Evolutionary conservation across 345 rosid genomes (phyloP), one percentile per base, ranked within the genome.

Genomic region (Eutrema heterophyllum): DNA sequence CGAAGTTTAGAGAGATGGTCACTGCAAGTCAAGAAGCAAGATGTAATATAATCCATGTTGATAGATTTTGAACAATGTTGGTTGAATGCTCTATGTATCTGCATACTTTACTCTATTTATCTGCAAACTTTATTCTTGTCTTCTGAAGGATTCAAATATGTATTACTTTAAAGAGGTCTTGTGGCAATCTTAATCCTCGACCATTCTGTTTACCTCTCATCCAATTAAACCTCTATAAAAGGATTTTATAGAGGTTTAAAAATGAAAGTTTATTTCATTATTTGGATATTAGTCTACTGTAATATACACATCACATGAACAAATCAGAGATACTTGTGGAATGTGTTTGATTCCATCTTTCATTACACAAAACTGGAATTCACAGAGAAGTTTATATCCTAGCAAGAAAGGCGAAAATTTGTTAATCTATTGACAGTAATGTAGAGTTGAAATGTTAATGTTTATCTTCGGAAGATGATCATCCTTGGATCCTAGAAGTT

Each of bases 401-500:
- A 32, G 12, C 14, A 12, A 50, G 48, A 35, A 66, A 38, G 36
- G 50, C 21, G 13, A 13, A 50, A 44, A 50, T 21, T 35, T 4
- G 52, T 4, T 40, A 54, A 54, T 54, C 52, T 54, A 39, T 40
- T 4, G 54, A 68, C 16, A 30, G 33, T 30, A 30, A 30, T 30
- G 33, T 30, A 30, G 33, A 30, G 30, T 30, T 30, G 1, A 29
- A 30, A 32, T 30, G 54, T 55, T 52, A 5, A 13, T 9, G 64
- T 6, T 10, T 12, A 5, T 54, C 36, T 53, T 53, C 14, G 10
- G 5, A 52, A 15, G 51, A 67, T 21, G 21, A 77, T 52, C 70
- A 51, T 36, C 71, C 15, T 35, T 46, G 40, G 32, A 83, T 56
- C 30, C 61, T 35, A 15, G 83, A 83, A 68, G 80, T 83, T 61